A percentile compares a stretch with the other conserved stretches of the same genome.
phyloP scores from a whole-genome alignment of 495 filamentous ascomycete species.

The Halenospora varia region DNA sequence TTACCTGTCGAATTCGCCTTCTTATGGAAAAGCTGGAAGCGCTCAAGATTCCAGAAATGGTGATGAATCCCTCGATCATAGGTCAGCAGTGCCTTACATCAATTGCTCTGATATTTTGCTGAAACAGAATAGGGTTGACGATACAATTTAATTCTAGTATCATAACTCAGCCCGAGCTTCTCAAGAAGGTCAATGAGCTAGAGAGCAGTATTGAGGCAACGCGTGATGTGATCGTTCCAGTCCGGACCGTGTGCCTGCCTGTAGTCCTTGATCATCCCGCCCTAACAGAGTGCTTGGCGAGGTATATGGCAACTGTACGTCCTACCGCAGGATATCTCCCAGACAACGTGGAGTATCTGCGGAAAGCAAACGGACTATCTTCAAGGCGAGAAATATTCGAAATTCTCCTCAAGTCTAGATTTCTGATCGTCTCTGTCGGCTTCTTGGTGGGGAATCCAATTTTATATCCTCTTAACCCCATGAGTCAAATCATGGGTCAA shows the following conservation, averaged over 20 bases:
- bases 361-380: slow-evolving; percentile 53
- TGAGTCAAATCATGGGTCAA: slow-evolving; percentile 46
- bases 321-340: slow-evolving; percentile 55
- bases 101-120: background rate
- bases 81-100: background rate
- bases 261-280: slow-evolving; percentile 48
- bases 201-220: slow-evolving; percentile 32
- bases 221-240: slow-evolving; percentile 40
- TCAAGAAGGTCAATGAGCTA: slow-evolving; percentile 29
- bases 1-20: slow-evolving; percentile 11
- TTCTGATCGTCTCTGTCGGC: slow-evolving; percentile 52
- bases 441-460: slow-evolving; percentile 54
- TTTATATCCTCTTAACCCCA: slow-evolving; percentile 52
- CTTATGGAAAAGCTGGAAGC: slow-evolving; percentile 14
- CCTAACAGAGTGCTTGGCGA: slow-evolving; percentile 43
- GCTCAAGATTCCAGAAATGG: slow-evolving; percentile 1
- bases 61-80: slow-evolving; percentile 14
- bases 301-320: slow-evolving; percentile 56
- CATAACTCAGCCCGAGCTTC: slow-evolving; percentile 27
- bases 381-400: slow-evolving; percentile 34
- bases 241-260: slow-evolving; percentile 48
- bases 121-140: slow-evolving; percentile 15
- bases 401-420: slow-evolving; percentile 41
- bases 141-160: slow-evolving; percentile 26
- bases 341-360: slow-evolving; percentile 53